Percentiles rank a stretch among this genome's conserved stretches.
Evolutionary conservation across 192 early-diverging fungal genomes (phyloP).

Genomic region (Coemansia sp.): DNA sequence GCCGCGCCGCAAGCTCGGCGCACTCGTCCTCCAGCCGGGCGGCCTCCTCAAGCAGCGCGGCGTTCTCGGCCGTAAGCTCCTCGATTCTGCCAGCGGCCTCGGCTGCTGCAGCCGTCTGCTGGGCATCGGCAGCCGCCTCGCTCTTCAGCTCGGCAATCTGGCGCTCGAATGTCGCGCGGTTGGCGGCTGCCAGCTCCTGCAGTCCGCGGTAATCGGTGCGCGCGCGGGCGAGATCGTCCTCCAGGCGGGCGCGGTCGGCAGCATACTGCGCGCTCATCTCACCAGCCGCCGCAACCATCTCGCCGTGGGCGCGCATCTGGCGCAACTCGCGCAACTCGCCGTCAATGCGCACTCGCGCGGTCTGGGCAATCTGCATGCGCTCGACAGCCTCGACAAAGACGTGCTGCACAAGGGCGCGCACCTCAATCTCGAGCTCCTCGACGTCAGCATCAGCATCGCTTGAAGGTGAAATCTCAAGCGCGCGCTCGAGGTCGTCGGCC

Average conservation of each 20-base stretch:
- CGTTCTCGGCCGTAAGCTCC: slow-evolving; percentile 17
- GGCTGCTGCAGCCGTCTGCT: not conserved
- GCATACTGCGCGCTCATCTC: slow-evolving; percentile 41
- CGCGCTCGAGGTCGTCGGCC: slow-evolving; percentile 20
- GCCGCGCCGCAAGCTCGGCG: slow-evolving; percentile 29
- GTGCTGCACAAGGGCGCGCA: slow-evolving; percentile 14
- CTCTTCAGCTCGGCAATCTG: slow-evolving; percentile 23
- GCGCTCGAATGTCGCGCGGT: slow-evolving; percentile 20
- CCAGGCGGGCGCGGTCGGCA: slow-evolving; percentile 17
- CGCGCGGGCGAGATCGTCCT: slow-evolving; percentile 15
- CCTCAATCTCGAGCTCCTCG: slow-evolving; percentile 6
- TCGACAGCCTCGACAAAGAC: slow-evolving; percentile 27
- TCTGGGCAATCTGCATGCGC: slow-evolving; percentile 20
- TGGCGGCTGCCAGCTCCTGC: slow-evolving; percentile 23
- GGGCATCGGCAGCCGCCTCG: slow-evolving; percentile 14
- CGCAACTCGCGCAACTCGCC: slow-evolving; percentile 27
- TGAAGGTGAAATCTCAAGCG: slow-evolving; percentile 6
- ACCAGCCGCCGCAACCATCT: slow-evolving; percentile 42
- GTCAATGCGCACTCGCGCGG: slow-evolving; percentile 8
- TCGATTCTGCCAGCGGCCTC: not conserved
- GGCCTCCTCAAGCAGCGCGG: slow-evolving; percentile 11
- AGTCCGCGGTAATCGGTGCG: slow-evolving; percentile 26
- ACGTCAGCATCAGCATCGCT: not conserved
- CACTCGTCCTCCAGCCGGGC: slow-evolving; percentile 13
- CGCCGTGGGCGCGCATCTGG: slow-evolving; percentile 38